A percentile compares a stretch with the other conserved stretches of the same genome.
These are phyloP conservation scores for Oryza officinalis DNA, from an alignment of 176 grass and related monocot genomes.

Conservation along the genomic window DNA sequence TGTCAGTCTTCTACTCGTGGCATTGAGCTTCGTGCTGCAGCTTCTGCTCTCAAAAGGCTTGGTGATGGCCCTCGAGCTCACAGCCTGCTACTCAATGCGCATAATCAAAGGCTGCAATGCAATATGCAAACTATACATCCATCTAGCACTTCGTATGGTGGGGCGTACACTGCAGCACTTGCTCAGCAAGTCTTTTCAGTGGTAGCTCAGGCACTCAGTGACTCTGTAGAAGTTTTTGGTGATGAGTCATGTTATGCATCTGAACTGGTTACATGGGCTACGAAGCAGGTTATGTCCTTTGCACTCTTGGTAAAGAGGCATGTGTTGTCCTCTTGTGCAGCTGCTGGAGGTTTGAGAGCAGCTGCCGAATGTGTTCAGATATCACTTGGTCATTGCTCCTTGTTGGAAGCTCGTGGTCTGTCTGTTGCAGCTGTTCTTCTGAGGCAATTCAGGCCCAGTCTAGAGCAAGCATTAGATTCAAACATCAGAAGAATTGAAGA, in stretches of 20 bases:
- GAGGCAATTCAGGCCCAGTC: slow-evolving; percentile 80
- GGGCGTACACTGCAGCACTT: slow-evolving; percentile 86
- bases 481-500: slow-evolving; percentile 95
- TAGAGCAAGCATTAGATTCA: slow-evolving; percentile 91
- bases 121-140: slow-evolving; percentile 97
- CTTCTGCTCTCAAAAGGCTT: slow-evolving; percentile 95
- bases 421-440: slow-evolving; percentile 82
- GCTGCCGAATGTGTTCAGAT: slow-evolving; percentile 96
- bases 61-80: slow-evolving; percentile 94
- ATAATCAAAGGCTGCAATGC: slow-evolving; percentile 91
- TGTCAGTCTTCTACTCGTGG: slow-evolving; percentile 91
- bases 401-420: slow-evolving; percentile 80
- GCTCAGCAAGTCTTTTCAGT: slow-evolving; percentile 94
- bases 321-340: slow-evolving; percentile 88
- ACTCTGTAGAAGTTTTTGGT: slow-evolving; percentile 93
- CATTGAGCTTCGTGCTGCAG: slow-evolving; percentile 89
- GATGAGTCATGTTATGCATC: slow-evolving; percentile 81
- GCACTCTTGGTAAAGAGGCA: slow-evolving; percentile 85
- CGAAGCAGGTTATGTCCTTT: slow-evolving; percentile 70
- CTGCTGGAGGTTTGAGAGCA: slow-evolving; percentile 88
- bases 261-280: slow-evolving; percentile 91
- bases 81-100: slow-evolving; percentile 79
- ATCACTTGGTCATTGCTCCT: slow-evolving; percentile 84
- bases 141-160: slow-evolving; percentile 90
- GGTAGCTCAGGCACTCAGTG: slow-evolving; percentile 83